These are phyloP conservation scores for Fallopia convolvulus DNA, from an alignment of 148 eudicot species.

Conservation along the genomic window DNA sequence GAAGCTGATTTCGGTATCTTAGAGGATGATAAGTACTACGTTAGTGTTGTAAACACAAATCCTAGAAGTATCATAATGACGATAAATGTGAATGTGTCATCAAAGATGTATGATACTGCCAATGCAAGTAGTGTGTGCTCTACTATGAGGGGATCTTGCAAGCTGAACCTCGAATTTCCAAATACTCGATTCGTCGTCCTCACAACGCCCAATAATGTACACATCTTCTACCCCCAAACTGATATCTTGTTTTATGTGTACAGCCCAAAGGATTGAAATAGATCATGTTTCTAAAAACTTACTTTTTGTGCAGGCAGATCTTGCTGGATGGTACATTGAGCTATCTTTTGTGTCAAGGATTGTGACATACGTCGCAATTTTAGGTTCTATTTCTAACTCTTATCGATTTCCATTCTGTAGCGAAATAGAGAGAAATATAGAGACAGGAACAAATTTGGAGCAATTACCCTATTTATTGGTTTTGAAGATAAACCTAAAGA, in stretches of 20 bases:
- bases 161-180: slow-evolving; percentile 25
- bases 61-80: slow-evolving; percentile 26
- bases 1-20: slow-evolving; percentile 26
- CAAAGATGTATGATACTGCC: slow-evolving; percentile 30
- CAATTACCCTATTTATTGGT: no score
- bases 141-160: slow-evolving; percentile 27
- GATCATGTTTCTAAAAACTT: no score
- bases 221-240: neutral
- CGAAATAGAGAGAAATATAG: no score
- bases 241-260: neutral
- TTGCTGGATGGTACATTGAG: slow-evolving; percentile 17
- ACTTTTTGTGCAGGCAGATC: slow-evolving; percentile 39
- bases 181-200: slow-evolving; percentile 18
- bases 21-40: slow-evolving; percentile 26
- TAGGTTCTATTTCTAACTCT: slow-evolving; percentile 11
- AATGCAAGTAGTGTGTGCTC: slow-evolving; percentile 31
- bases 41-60: slow-evolving; percentile 23
- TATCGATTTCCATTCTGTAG: neutral
- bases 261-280: neutral
- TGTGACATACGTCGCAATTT: slow-evolving; percentile 16
- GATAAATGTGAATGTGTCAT: slow-evolving; percentile 25
- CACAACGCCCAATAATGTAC: slow-evolving; percentile 26
- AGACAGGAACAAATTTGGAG: neutral
- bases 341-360: slow-evolving; percentile 20
- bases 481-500: no score